Evolutionary conservation across 2,329 filamentous ascomycete genomes (phyloP).

Genomic region (Acrocalymma vagum): DNA sequence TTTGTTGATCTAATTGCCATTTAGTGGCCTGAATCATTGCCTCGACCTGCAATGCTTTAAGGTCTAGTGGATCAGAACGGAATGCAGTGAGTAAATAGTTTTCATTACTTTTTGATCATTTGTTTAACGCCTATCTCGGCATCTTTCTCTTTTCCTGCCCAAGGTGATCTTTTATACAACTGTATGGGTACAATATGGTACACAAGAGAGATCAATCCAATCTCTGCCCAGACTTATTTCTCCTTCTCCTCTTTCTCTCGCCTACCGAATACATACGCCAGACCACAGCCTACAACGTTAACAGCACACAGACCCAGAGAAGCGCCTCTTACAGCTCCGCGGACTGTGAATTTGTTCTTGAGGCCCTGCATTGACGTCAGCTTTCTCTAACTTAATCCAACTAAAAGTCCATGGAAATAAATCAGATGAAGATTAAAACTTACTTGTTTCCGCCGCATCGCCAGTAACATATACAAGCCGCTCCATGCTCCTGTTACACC

Average conservation of each 20-base stretch:
- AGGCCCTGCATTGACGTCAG: slow-evolving; percentile 42
- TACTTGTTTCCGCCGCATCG: slow-evolving; percentile 63
- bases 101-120: no score
- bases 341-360: slow-evolving; percentile 57
- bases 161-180: no score
- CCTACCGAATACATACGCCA: slow-evolving; percentile 61
- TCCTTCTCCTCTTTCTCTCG: slow-evolving; percentile 45
- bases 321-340: slow-evolving; percentile 61
- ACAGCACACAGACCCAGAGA: slow-evolving; percentile 60
- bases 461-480: slow-evolving; percentile 70
- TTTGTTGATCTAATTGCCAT: no score
- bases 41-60: no score
- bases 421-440: slow-evolving; percentile 11
- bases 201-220: no score
- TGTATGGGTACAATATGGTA: no score
- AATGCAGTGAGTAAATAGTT: no score
- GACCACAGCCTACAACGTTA: slow-evolving; percentile 61
- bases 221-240: no score
- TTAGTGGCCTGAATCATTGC: no score
- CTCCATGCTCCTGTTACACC: slow-evolving; percentile 72
- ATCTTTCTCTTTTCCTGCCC: no score
- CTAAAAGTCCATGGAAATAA: background rate
- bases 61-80: no score
- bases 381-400: background rate
- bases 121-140: no score